Percentiles rank a stretch among this genome's conserved stretches.
These are phyloP conservation scores for Thermothielavioides terrestris DNA, from an alignment of 495 filamentous ascomycete species.

Conservation along the genomic window DNA sequence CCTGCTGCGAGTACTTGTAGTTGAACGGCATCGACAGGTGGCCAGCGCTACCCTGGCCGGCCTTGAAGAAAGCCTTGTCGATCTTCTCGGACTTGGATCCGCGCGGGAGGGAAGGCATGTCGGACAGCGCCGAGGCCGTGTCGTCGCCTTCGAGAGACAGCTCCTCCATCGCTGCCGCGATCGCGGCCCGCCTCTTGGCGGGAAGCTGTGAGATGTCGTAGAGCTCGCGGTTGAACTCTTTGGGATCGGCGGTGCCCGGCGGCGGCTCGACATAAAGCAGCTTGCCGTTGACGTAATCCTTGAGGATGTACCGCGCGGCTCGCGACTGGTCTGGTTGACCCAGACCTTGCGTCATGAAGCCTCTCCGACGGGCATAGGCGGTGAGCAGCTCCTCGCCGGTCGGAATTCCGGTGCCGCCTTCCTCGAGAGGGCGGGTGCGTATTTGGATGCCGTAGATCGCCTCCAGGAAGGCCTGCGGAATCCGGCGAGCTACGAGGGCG, in stretches of 20 bases:
- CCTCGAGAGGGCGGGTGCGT: conserved; percentile 68
- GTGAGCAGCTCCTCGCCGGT: conserved; percentile 80
- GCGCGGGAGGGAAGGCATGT: conserved; percentile 36
- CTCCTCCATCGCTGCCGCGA: conserved; percentile 41
- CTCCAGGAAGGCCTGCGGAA: conserved; percentile 86
- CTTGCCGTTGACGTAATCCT: conserved; percentile 97
- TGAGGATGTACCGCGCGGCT: conserved; percentile 82
- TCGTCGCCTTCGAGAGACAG: conserved; percentile 27
- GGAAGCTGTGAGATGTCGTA: conserved; percentile 77
- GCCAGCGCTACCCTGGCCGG: conserved; percentile 48
- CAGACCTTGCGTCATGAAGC: conserved; percentile 77
- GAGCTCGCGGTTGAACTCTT: conserved; percentile 78
- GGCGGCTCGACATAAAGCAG: conserved; percentile 88
- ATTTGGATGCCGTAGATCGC: conserved; percentile 91
- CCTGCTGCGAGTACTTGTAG: conserved; percentile 77
- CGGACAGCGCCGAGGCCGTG: conserved; percentile 34
- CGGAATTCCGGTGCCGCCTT: conserved; percentile 85
- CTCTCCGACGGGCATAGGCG: conserved; percentile 80
- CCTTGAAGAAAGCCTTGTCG: conserved; percentile 80
- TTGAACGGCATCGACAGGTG: conserved; percentile 79
- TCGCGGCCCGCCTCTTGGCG: conserved; percentile 54
- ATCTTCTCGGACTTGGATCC: conserved; percentile 67
- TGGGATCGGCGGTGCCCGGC: conserved; percentile 59
- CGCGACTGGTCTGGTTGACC: conserved; percentile 90
- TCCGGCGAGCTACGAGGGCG: conserved; percentile 75